phyloP scores from a whole-genome alignment of 192 early-diverging fungal genomes.

The Coemansia sp. region DNA sequence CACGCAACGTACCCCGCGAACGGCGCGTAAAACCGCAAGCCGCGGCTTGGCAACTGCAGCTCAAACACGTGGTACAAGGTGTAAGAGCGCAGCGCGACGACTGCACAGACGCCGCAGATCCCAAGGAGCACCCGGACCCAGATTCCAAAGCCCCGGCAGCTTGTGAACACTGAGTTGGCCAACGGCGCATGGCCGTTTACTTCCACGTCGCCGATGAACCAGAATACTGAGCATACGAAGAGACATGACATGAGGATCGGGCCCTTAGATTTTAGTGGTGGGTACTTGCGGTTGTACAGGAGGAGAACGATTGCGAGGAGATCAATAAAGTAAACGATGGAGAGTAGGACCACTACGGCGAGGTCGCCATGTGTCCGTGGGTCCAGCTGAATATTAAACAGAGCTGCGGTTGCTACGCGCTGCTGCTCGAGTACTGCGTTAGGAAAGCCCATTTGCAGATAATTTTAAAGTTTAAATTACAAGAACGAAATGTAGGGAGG shows the following conservation, averaged over 20 bases:
- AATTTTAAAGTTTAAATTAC: background rate
- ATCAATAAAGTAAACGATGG: slow-evolving; percentile 17
- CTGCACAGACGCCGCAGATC: slow-evolving; percentile 14
- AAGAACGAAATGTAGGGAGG: too few relatives aligned
- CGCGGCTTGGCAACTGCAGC: slow-evolving; percentile 7
- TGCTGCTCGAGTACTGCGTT: slow-evolving; percentile 17
- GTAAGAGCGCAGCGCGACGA: slow-evolving; percentile 24
- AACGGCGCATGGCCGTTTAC: slow-evolving; percentile 27
- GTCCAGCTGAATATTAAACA: slow-evolving; percentile 6
- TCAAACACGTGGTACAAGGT: slow-evolving; percentile 24
- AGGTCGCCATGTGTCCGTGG: slow-evolving; percentile 14
- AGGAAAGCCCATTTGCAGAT: slow-evolving; percentile 16
- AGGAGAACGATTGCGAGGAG: slow-evolving; percentile 20
- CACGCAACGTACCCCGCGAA: slow-evolving; percentile 10
- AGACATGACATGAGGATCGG: slow-evolving; percentile 22
- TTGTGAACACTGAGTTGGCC: slow-evolving; percentile 3
- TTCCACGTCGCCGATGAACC: slow-evolving; percentile 40
- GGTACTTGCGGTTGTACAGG: slow-evolving; percentile 32
- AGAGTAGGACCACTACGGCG: slow-evolving; percentile 3
- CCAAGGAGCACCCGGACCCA: slow-evolving; percentile 34
- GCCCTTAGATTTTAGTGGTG: slow-evolving; percentile 37
- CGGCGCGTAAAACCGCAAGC: slow-evolving; percentile 22
- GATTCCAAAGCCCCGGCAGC: slow-evolving; percentile 31
- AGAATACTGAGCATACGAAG: slow-evolving; percentile 14
- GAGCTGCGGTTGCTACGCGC: slow-evolving; percentile 14